phyloP scores from a whole-genome alignment of 2,329 filamentous ascomycete genomes.

The Corniculantispora saksenae region DNA sequence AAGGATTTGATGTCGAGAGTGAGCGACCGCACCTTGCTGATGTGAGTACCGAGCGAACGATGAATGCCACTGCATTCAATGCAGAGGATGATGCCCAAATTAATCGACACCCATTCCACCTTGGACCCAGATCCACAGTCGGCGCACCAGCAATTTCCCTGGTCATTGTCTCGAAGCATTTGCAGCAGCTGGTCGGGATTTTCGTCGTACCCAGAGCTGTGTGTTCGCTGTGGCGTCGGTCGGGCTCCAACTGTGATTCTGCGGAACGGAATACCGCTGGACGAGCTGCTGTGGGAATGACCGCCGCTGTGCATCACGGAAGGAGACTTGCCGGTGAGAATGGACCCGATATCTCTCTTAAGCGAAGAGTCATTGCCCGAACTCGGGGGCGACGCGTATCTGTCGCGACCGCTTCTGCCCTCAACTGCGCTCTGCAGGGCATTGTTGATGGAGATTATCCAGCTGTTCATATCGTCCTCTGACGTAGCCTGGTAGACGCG shows the following conservation, averaged over 20 bases:
- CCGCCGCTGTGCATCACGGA: constrained; percentile 61
- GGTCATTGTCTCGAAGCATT: constrained; percentile 83
- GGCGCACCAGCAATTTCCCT: constrained; percentile 90
- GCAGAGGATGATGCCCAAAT: constrained; percentile 91
- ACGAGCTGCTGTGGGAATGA: constrained; percentile 47
- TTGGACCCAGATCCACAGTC: constrained; percentile 91
- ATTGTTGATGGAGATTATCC: constrained; percentile 96
- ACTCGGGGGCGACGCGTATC: constrained; percentile 41
- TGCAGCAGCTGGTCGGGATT: constrained; percentile 84
- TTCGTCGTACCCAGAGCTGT: constrained; percentile 75
- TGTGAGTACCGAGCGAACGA: constrained; percentile 92
- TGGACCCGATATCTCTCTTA: constrained; percentile 85
- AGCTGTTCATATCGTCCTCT: constrained; percentile 96
- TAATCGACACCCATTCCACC: constrained; percentile 99
- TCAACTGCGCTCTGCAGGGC: constrained; percentile 95
- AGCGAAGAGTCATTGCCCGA: constrained; percentile 55
- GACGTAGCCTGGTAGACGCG: constrained; percentile 97
- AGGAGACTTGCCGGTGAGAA: constrained; percentile 88
- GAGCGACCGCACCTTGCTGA: constrained; percentile 93
- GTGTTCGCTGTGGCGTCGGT: constrained; percentile 68
- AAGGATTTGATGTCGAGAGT: constrained; percentile 96
- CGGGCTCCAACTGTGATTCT: constrained; percentile 90
- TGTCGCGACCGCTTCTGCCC: constrained; percentile 64
- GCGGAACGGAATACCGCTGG: constrained; percentile 65
- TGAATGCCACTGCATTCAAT: constrained; percentile 99